Evolutionary conservation across 805 yeast genomes (phyloP).

Genomic region (Ogataea glucozyma): DNA sequence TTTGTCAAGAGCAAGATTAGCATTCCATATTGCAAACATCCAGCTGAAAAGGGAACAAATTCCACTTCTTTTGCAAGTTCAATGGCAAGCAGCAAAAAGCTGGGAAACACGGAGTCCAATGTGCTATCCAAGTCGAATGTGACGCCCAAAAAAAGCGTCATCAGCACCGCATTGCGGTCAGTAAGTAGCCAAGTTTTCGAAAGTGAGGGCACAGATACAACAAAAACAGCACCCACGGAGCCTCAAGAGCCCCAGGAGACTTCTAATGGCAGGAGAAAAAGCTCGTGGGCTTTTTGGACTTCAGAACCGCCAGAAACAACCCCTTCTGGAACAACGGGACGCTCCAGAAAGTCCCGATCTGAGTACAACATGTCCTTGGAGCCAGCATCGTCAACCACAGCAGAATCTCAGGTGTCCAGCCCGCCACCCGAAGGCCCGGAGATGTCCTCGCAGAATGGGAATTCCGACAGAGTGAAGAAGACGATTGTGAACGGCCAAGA

Average conservation of each 20-base stretch:
- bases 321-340: not conserved
- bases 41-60: not conserved
- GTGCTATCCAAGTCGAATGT: not conserved
- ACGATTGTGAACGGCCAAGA: slow-evolving; percentile 13
- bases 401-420: not conserved
- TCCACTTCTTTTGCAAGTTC: not conserved
- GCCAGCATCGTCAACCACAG: not conserved
- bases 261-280: slow-evolving; percentile 12
- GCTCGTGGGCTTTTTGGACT: slow-evolving; percentile 33
- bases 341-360: slow-evolving; percentile 2
- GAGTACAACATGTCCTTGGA: slow-evolving; percentile 4
- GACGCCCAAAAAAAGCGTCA: slow-evolving; percentile 10
- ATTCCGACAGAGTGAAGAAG: slow-evolving; percentile 14
- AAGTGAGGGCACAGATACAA: slow-evolving; percentile 12
- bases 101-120: not conserved
- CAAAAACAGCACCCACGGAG: not conserved
- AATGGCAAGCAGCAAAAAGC: slow-evolving; percentile 3
- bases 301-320: slow-evolving; percentile 1
- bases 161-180: slow-evolving; percentile 14
- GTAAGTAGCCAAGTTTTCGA: slow-evolving; percentile 27
- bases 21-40: not conserved
- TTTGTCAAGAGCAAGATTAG: not conserved
- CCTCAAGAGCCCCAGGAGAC: not conserved
- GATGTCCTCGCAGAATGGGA: not conserved
- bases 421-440: not conserved